Conservation (phyloP, 805 yeast genomes). For the Dipodascopsis uninucleata region DNA sequence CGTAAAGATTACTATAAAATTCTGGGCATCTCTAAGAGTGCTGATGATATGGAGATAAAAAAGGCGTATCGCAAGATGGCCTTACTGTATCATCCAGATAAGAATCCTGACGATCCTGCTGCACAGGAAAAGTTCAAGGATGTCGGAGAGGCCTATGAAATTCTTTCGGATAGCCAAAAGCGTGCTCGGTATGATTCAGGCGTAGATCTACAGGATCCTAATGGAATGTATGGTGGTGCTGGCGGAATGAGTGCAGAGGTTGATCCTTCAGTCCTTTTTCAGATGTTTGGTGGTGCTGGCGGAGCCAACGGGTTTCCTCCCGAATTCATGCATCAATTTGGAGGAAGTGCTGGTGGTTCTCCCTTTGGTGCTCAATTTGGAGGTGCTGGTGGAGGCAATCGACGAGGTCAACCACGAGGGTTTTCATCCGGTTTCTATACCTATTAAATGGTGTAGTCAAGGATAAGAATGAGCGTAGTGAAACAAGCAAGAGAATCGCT, state of each 20-base stretch:
- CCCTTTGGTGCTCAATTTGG: conserved; percentile 17
- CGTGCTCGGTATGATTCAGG: conserved; percentile 84
- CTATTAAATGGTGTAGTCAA: too few species aligned
- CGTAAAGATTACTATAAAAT: conserved; percentile 59
- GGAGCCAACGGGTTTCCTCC: conserved; percentile 26
- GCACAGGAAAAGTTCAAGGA: conserved; percentile 97
- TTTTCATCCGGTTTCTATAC: conserved; percentile 22
- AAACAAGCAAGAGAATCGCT: too few species aligned
- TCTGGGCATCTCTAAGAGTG: conserved; percentile 51
- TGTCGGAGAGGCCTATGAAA: conserved; percentile 81
- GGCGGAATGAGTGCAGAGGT: conserved; percentile 44
- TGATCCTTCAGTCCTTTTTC: conserved; percentile 38
- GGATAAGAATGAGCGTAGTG: too few species aligned
- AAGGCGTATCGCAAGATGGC: conserved; percentile 77
- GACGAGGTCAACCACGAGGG: conserved; percentile 16
- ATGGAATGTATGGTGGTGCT: conserved; percentile 59
- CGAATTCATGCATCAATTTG: conserved; percentile 21
- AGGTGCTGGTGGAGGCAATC: conserved; percentile 28
- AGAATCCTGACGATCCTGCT: conserved; percentile 69
- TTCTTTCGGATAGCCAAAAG: conserved; percentile 79
- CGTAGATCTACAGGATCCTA: conserved; percentile 59
- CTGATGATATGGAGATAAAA: conserved; percentile 58
- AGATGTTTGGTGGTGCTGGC: conserved; percentile 40
- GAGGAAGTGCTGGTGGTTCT: conserved; percentile 26
- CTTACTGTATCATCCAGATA: conserved; percentile 77